phyloP scores from a whole-genome alignment of 352 stramenopile species.

The Phytophthora quininea region DNA sequence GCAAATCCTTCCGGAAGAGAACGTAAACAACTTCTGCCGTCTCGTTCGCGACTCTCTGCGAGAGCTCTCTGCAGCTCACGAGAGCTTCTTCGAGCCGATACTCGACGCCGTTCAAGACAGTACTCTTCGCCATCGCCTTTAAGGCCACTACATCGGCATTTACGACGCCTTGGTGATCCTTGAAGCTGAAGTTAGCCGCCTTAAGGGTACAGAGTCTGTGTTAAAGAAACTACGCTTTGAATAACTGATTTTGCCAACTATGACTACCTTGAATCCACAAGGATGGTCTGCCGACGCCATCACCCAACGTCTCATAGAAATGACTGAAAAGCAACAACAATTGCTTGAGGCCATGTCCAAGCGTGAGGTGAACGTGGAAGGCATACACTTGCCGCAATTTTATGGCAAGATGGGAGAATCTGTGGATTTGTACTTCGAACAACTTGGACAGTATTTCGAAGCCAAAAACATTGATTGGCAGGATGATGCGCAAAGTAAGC shows the following conservation, averaged over 20 bases:
- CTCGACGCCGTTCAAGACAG: neutral
- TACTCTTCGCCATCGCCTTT: neutral
- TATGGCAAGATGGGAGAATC: constrained; percentile 15
- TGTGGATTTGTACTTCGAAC: constrained; percentile 24
- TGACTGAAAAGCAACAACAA: constrained; percentile 19
- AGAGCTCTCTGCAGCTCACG: neutral
- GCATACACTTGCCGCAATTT: constrained; percentile 19
- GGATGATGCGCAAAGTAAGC: neutral
- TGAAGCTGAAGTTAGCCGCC: constrained; percentile 1
- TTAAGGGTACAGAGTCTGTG: neutral
- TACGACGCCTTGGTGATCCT: neutral
- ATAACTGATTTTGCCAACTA: constrained; percentile 16
- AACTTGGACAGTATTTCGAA: constrained; percentile 22
- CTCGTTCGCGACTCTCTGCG: neutral
- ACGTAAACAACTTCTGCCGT: constrained; percentile 10
- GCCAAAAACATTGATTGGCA: constrained; percentile 19
- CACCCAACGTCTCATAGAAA: constrained; percentile 10
- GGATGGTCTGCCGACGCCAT: constrained; percentile 14
- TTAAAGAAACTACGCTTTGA: constrained; percentile 4
- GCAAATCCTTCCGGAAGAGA: constrained; percentile 6
- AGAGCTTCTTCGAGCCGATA: constrained; percentile 3
- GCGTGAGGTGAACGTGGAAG: constrained; percentile 22
- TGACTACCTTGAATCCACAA: constrained; percentile 20
- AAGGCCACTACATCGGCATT: constrained; percentile 1
- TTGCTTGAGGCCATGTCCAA: constrained; percentile 22